Evolutionary conservation across 2,329 filamentous ascomycete genomes (phyloP), one percentile per base, ranked within the genome.

Genomic region (Beauveria brongniartii): DNA sequence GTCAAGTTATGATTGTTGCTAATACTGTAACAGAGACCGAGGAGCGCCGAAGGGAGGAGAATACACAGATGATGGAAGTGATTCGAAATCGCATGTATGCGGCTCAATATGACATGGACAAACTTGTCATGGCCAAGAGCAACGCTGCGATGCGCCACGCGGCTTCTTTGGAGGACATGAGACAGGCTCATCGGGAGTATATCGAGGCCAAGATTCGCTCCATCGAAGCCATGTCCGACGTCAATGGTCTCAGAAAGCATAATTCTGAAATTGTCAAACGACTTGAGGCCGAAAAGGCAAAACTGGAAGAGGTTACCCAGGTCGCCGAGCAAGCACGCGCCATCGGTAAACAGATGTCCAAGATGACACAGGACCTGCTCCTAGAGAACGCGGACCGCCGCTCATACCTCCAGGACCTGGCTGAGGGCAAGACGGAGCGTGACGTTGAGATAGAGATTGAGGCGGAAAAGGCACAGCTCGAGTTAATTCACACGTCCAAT

Each of bases 171-270:
- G 79, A 81, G n/a, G 69, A 74, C 22, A 81, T 96, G 50, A 82
- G 84, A 16, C 73, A 78, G 54, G 79, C 84, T 6, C 84, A 89
- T 57, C 80, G 87, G 51, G 81, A 82, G 16, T 75, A 91, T 12
- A 73, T 92, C 18, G 86, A 92, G 67, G 85, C 83, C 2, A 82
- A 90, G 65, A 80, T 97, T 50, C 80, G 85, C 63, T 76, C 83
- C 0, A 82, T 95, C 34, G 94, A 99, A 76, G 92, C 91, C 1
- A 73, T 79, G n/a, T 97, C 92, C 0, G 94, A 99, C 68, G 73
- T 89, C 3, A 79, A 84, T 50, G 82, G 83, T 6, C 78, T 97
- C n/a, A 82, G 84, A 67, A 76, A 77, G 18, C 86, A 86, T 62
- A 91, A 91, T 66, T 67, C 72, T 9, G 78, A 83, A 53, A 83